Base-by-base conservation (phyloP, 441 rosid species). In the Euphorbia celastroides region DNA sequence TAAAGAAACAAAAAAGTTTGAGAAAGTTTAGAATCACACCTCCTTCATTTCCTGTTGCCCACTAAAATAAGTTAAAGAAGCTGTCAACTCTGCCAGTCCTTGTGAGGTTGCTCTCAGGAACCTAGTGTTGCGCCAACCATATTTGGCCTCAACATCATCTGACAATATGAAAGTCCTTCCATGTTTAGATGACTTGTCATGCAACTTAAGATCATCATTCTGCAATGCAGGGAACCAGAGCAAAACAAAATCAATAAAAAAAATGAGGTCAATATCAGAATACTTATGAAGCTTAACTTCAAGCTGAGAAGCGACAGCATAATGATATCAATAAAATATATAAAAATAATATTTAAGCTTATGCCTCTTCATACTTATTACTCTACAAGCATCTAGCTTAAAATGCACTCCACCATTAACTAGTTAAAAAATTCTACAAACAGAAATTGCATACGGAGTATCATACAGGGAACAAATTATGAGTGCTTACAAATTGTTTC, bases 181-280 rank as follows among this genome's bases (percentile, higher is more conserved):
- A 75, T 71, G 71, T 62, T 82, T 86, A 46, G 86, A 81, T 54
- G 77, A 74, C 62, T 79, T 68, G 74, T 89, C 87, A 67, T 79
- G 79, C 69, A 89, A 70, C 81, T 78, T 83, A 70, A 91, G 70
- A 73, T 89, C 93, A 72, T 94, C 92, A 68, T 70, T 83, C 99
- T 94, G 89, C 81, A 78, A 69, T 62, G 66, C 66, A 82, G 9
- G 71, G 41, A 80, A 80, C 63, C 59, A 70, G 27, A 78, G 75
- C 62, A 36, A 59, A 62, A 74, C 68, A 70, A 50, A 69, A 60
- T 62, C 67, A 79, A 70, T n/a, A n/a, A 77, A 73, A 75, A 61
- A 57, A 70, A 57, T 19, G 56, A 66, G 70, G 61, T 63, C 25
- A 64, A 27, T 25, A 5, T 11, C 52, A 22, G 20, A 68, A 36